Evolutionary conservation across 176 grass and related monocot genomes (phyloP), one percentile per base, ranked within the genome.

Genomic region (Oropetium thomaeum): DNA sequence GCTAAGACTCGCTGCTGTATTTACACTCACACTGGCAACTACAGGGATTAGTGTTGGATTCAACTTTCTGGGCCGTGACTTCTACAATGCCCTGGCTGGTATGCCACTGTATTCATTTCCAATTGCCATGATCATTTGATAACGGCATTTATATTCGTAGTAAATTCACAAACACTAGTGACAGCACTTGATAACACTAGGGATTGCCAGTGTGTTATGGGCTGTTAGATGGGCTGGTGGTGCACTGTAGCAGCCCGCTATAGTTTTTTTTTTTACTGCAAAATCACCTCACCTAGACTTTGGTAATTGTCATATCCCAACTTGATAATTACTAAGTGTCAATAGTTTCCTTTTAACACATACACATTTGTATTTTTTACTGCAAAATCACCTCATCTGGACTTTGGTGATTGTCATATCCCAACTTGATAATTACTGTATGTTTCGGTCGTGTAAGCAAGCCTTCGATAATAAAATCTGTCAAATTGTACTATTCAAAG

Each of bases 11-110:
- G 91, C 73, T 74, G 89, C 79, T 57, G 81, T 98, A 69, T 98
- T 98, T 86, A 78, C 96, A 38, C 84, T 92, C 44, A 99, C 89
- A 13, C 53, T 99, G 52, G 96, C 62, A 74, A 99, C 91, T 3
- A 92, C 96, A 31, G 96, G 96, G 53, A 99, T 99, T 66, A 95
- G 82, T 65, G 96, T 99, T 84, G 91, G 91, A 63, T 98, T 98
- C 59, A 98, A 84, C 71, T 98, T 98, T 83, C 81, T 98, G 5
- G 91, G 95, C 4, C 95, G 91, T 19, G 95, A 94, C 66, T 98
- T 98, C 83, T 98, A 98, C 62, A 98, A 98, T 66, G 86, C 95
- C 30, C 91, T 98, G 82, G 88, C 91, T 37, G 88, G 95, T 98
- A 77, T 83, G 85, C 78, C 27, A 29, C 5, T 3, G 7, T 71